A percentile compares a stretch with the other conserved stretches of the same genome.
These are phyloP conservation scores for Scalesia atractyloides DNA, from an alignment of 129 eudicot species.

Conservation along the genomic window DNA sequence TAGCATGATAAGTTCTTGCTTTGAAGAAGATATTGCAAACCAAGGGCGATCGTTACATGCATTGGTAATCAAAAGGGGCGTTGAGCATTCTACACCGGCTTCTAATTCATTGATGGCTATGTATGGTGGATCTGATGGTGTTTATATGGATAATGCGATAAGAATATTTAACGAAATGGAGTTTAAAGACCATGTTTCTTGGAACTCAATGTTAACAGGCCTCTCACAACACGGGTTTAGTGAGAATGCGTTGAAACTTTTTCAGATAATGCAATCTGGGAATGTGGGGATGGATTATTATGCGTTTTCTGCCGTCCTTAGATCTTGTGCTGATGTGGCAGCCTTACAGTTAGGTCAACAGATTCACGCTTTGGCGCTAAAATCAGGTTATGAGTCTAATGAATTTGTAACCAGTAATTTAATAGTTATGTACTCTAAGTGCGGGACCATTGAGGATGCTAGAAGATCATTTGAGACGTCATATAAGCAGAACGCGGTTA, in stretches of 20 bases:
- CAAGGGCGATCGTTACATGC: slow-evolving; percentile 71
- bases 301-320: slow-evolving; percentile 68
- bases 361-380: slow-evolving; percentile 59
- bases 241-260: slow-evolving; percentile 64
- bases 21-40: slow-evolving; percentile 35
- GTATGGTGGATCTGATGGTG: slow-evolving; percentile 49
- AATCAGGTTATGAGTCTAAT: slow-evolving; percentile 61
- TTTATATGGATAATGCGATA: slow-evolving; percentile 51
- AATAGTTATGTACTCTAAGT: slow-evolving; percentile 83
- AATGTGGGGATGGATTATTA: slow-evolving; percentile 66
- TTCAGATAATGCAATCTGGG: slow-evolving; percentile 51
- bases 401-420: slow-evolving; percentile 77
- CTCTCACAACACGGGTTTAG: slow-evolving; percentile 71
- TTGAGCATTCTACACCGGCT: slow-evolving; percentile 48
- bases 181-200: slow-evolving; percentile 66
- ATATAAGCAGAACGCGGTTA: slow-evolving; percentile 53
- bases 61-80: slow-evolving; percentile 70
- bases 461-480: slow-evolving; percentile 64
- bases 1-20: slow-evolving; percentile 69
- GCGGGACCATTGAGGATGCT: slow-evolving; percentile 83
- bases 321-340: slow-evolving; percentile 89
- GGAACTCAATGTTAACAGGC: slow-evolving; percentile 85
- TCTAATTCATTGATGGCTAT: slow-evolving; percentile 78
- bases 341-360: slow-evolving; percentile 75
- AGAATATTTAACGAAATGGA: slow-evolving; percentile 49